These are phyloP conservation scores for Sporothrix pseudoabietina DNA, from an alignment of 2,329 filamentous ascomycete genomes.

Conservation along the genomic window DNA sequence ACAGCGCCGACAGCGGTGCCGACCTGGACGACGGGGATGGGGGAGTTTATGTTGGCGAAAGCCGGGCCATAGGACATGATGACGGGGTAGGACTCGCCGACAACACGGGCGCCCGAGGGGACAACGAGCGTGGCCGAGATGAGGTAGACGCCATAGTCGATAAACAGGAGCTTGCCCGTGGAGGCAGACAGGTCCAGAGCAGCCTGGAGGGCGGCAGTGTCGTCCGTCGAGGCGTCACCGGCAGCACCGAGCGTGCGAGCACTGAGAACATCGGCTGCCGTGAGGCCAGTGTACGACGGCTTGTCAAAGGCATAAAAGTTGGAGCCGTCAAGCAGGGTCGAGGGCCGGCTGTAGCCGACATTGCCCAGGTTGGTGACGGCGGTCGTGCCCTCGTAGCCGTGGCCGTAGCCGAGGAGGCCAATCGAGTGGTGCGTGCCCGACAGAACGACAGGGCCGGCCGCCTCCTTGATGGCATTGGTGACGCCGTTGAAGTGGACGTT, in stretches of 20 bases:
- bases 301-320: slow-evolving; percentile 72
- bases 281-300: slow-evolving; percentile 68
- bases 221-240: slow-evolving; percentile 73
- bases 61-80: slow-evolving; percentile 56
- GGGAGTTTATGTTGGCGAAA: slow-evolving; percentile 62
- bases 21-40: slow-evolving; percentile 66
- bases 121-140: slow-evolving; percentile 58
- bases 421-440: slow-evolving; percentile 49
- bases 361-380: slow-evolving; percentile 37
- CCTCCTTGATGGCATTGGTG: slow-evolving; percentile 47
- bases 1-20: slow-evolving; percentile 60
- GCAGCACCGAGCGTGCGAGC: slow-evolving; percentile 67
- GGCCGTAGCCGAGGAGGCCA: slow-evolving; percentile 44
- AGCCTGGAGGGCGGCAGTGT: slow-evolving; percentile 67
- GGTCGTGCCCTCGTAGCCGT: slow-evolving; percentile 41
- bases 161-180: slow-evolving; percentile 57
- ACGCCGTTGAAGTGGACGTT: slow-evolving; percentile 50
- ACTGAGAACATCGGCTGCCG: slow-evolving; percentile 63
- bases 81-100: slow-evolving; percentile 60
- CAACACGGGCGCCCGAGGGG: slow-evolving; percentile 54
- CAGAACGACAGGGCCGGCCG: slow-evolving; percentile 49
- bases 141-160: slow-evolving; percentile 64
- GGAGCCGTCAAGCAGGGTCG: slow-evolving; percentile 54
- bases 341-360: slow-evolving; percentile 56
- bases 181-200: slow-evolving; percentile 56